Conservation (phyloP, 2,329 filamentous ascomycete species). For the Fusarium subtropicale region DNA sequence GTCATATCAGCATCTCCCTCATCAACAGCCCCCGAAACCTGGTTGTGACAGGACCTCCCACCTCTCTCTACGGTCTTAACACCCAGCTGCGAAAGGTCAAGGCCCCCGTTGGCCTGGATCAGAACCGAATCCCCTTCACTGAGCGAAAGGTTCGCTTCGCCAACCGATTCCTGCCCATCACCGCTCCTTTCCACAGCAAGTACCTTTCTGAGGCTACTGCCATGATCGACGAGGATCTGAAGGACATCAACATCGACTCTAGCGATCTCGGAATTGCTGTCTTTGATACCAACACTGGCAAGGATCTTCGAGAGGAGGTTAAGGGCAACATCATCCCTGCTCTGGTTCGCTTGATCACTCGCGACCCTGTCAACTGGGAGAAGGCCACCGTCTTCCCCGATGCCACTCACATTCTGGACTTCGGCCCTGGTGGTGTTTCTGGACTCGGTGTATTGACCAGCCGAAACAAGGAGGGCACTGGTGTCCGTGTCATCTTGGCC, state of each 20-base stretch:
- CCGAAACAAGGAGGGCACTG: slow-evolving; percentile 98
- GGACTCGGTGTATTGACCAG: slow-evolving; percentile 96
- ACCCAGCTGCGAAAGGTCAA: slow-evolving; percentile 95
- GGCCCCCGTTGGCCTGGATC: slow-evolving; percentile 95
- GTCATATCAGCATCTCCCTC: slow-evolving; percentile 94
- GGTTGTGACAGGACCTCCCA: slow-evolving; percentile 94
- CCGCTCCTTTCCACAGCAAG: slow-evolving; percentile 97
- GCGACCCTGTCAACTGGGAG: slow-evolving; percentile 96
- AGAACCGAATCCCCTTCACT: slow-evolving; percentile 92
- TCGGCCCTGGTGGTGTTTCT: slow-evolving; percentile 95
- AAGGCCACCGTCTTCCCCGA: slow-evolving; percentile 89
- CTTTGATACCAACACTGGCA: slow-evolving; percentile 88
- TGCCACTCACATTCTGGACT: slow-evolving; percentile 95
- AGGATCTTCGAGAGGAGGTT: slow-evolving; percentile 79
- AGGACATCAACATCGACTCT: slow-evolving; percentile 80
- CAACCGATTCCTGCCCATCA: slow-evolving; percentile 97
- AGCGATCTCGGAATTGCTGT: slow-evolving; percentile 84
- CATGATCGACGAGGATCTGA: slow-evolving; percentile 87
- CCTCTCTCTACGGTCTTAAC: slow-evolving; percentile 96
- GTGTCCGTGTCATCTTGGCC: slow-evolving; percentile 94
- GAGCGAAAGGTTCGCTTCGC: slow-evolving; percentile 96
- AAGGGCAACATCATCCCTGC: slow-evolving; percentile 85
- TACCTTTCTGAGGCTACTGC: slow-evolving; percentile 86
- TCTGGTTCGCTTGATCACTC: slow-evolving; percentile 91
- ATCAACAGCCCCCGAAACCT: slow-evolving; percentile 98